Percentiles rank a stretch among this genome's conserved stretches.
These are phyloP conservation scores for Tricholoma hemisulphureum DNA, from an alignment of 768 basidiomycete genomes.

Conservation along the genomic window DNA sequence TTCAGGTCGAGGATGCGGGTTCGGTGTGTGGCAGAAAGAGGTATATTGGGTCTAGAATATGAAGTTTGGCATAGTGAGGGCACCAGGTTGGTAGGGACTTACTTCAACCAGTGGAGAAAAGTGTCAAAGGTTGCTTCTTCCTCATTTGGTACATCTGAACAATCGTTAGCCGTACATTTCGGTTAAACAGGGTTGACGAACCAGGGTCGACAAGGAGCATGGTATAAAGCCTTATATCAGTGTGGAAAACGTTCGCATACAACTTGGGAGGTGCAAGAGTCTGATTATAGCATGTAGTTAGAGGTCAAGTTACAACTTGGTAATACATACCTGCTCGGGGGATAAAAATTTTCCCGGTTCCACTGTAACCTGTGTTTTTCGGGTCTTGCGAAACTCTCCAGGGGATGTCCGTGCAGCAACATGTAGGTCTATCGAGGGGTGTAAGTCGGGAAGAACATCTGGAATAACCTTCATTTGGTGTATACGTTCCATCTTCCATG, in stretches of 20 bases:
- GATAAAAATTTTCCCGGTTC: slow-evolving; percentile 70
- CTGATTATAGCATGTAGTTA: slow-evolving; percentile 31
- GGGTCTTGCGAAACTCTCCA: slow-evolving; percentile 29
- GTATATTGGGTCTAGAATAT: slow-evolving; percentile 69
- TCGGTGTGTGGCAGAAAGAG: slow-evolving; percentile 59
- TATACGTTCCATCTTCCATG: slow-evolving; percentile 82
- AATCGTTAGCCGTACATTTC: not conserved
- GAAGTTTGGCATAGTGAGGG: slow-evolving; percentile 5
- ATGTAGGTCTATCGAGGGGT: slow-evolving; percentile 75
- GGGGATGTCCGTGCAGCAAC: slow-evolving; percentile 45
- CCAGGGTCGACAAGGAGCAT: slow-evolving; percentile 88
- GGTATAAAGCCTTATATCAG: slow-evolving; percentile 79
- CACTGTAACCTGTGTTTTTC: slow-evolving; percentile 43
- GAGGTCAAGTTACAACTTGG: not conserved
- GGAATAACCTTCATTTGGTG: slow-evolving; percentile 90
- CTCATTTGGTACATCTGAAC: slow-evolving; percentile 78
- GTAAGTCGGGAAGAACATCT: slow-evolving; percentile 72
- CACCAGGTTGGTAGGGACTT: slow-evolving; percentile 23
- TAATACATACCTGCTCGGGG: slow-evolving; percentile 60
- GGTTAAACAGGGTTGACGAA: slow-evolving; percentile 27
- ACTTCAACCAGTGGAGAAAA: slow-evolving; percentile 88
- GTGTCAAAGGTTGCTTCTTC: slow-evolving; percentile 61
- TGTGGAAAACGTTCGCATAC: slow-evolving; percentile 77
- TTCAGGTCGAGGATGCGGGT: slow-evolving; percentile 41
- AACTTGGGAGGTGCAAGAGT: slow-evolving; percentile 65